Percentiles rank a stretch among this genome's conserved stretches.
Evolutionary conservation across 2,329 filamentous ascomycete genomes (phyloP).

Genomic region (Keithomyces neogunnii): DNA sequence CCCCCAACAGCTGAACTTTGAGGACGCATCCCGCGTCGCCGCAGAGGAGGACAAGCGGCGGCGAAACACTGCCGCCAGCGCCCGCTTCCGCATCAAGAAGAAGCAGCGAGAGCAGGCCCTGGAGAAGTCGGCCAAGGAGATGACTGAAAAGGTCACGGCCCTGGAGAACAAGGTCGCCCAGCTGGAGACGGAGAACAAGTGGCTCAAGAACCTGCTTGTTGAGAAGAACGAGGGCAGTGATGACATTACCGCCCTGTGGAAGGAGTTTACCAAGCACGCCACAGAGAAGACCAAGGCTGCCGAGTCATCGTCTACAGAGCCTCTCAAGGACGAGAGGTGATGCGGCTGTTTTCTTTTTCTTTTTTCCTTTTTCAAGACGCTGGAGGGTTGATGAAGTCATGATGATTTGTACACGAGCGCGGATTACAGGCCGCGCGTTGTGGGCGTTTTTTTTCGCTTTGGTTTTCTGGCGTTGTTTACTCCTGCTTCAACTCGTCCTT

Average conservation of each 20-base stretch:
- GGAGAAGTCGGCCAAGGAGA: conserved; percentile 73
- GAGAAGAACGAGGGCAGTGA: conserved; percentile 67
- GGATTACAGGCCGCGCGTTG: not conserved
- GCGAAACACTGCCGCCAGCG: conserved; percentile 80
- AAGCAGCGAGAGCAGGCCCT: conserved; percentile 87
- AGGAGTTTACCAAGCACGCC: conserved; percentile 38
- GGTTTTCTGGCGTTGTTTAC: not conserved
- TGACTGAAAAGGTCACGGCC: conserved; percentile 66
- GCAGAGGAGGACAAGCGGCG: conserved; percentile 87
- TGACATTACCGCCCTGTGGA: conserved; percentile 40
- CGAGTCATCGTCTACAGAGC: conserved; percentile 13
- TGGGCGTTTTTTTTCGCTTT: not conserved
- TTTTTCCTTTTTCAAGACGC: not conserved
- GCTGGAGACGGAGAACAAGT: conserved; percentile 77
- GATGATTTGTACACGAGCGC: conserved; percentile 1
- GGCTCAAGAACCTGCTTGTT: conserved; percentile 71
- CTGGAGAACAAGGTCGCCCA: conserved; percentile 68
- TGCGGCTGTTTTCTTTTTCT: not conserved
- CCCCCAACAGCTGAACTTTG: conserved; percentile 45
- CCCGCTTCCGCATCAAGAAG: conserved; percentile 90
- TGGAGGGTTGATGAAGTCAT: not conserved
- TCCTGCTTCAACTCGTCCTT: too few species aligned
- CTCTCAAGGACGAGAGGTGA: conserved; percentile 16
- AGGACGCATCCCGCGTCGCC: conserved; percentile 63
- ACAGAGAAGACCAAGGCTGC: conserved; percentile 21